Percentiles rank a stretch among this genome's conserved stretches.
These are phyloP conservation scores for Chondrus crispus DNA, from an alignment of 23 red algal genomes.

Conservation along the genomic window DNA sequence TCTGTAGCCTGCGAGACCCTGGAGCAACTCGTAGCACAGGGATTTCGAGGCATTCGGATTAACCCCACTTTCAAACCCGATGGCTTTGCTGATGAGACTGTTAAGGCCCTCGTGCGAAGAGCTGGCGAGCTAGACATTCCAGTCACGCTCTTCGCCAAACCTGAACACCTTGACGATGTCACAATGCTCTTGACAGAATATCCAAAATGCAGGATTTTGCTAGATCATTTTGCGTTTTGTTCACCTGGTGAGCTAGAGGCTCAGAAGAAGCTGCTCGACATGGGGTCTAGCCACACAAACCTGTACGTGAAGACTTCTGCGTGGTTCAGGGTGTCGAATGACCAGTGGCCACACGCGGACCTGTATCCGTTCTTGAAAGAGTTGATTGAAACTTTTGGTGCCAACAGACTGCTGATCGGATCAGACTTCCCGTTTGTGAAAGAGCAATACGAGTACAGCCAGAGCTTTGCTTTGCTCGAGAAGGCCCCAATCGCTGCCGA, in stretches of 20 bases:
- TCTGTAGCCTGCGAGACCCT: background rate
- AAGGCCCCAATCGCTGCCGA: background rate
- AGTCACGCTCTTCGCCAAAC: background rate
- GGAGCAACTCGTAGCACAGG: background rate
- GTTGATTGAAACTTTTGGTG: background rate
- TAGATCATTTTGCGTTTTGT: conserved; percentile 14
- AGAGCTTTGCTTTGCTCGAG: background rate
- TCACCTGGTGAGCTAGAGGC: background rate
- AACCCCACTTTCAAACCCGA: conserved; percentile 19
- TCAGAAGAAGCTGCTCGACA: background rate
- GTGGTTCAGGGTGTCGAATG: conserved; percentile 10
- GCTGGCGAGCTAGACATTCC: conserved; percentile 10
- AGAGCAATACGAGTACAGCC: conserved; percentile 7
- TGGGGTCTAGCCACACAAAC: background rate
- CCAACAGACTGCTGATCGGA: conserved; percentile 10
- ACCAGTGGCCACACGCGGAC: background rate
- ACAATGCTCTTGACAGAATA: background rate
- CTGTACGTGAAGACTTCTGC: conserved; percentile 31
- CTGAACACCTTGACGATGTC: background rate
- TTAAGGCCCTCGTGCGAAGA: background rate
- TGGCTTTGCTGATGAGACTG: background rate
- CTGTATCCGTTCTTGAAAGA: background rate
- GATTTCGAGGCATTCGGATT: conserved; percentile 10
- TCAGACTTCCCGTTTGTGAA: conserved; percentile 32
- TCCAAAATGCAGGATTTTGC: background rate